Evolutionary conservation across 1,139 yeast species (phyloP).

Genomic region (Blastobotrys ciferrii): DNA sequence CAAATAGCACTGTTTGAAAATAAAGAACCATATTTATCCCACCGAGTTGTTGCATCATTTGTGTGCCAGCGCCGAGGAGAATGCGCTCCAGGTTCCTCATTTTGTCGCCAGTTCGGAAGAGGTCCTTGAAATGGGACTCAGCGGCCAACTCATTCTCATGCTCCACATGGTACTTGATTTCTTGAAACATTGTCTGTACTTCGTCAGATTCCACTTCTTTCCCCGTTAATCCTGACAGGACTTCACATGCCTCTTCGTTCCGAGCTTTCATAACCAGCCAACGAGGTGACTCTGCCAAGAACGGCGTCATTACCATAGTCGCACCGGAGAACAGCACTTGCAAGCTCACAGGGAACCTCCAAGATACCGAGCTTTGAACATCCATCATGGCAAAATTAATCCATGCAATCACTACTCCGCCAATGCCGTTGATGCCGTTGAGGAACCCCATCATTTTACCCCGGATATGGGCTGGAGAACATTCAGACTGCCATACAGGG

Average conservation of each 20-base stretch:
- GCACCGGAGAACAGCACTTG: constrained; percentile 13
- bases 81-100: background rate
- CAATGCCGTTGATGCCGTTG: constrained; percentile 64
- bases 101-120: constrained; percentile 4
- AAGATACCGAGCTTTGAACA: constrained; percentile 49
- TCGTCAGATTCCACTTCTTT: constrained; percentile 10
- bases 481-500: constrained; percentile 25
- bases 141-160: constrained; percentile 10
- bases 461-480: constrained; percentile 21
- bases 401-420: constrained; percentile 74
- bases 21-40: constrained; percentile 10
- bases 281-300: constrained; percentile 49
- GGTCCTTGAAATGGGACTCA: constrained; percentile 10
- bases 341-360: constrained; percentile 31
- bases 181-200: constrained; percentile 11
- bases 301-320: constrained; percentile 18
- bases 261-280: constrained; percentile 17
- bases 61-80: constrained; percentile 8
- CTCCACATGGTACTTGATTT: constrained; percentile 15
- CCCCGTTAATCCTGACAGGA: constrained; percentile 7
- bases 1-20: constrained; percentile 16
- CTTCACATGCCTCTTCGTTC: constrained; percentile 15
- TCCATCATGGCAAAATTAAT: constrained; percentile 50
- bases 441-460: constrained; percentile 31
- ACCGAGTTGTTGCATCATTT: constrained; percentile 7